phyloP scores from a whole-genome alignment of 768 basidiomycete genomes.

The Termitomyces sp. region DNA sequence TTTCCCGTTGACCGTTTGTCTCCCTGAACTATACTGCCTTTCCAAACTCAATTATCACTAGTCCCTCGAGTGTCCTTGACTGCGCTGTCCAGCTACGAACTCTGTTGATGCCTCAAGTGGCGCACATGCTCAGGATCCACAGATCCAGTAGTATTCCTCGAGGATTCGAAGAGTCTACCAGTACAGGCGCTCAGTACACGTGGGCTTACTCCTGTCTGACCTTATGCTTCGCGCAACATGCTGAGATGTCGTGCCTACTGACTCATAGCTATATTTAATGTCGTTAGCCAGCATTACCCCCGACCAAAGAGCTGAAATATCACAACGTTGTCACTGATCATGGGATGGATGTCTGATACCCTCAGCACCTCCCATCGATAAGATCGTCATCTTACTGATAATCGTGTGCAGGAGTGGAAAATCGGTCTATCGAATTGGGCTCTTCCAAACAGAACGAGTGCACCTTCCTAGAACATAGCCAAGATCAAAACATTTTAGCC shows the following conservation, averaged over 20 bases:
- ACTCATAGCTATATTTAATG: slow-evolving; percentile 1
- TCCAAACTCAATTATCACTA: not conserved
- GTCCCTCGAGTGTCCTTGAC: not conserved
- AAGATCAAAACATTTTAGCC: not conserved
- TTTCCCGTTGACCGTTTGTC: slow-evolving; percentile 24
- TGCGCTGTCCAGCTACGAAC: not conserved
- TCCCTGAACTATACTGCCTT: slow-evolving; percentile 2
- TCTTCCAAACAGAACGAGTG: not conserved
- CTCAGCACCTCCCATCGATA: slow-evolving; percentile 6
- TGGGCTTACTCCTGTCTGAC: not conserved
- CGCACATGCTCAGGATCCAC: not conserved
- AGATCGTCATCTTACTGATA: slow-evolving; percentile 7
- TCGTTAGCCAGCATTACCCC: slow-evolving; percentile 3
- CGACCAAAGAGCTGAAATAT: not conserved
- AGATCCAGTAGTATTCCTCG: not conserved
- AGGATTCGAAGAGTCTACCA: not conserved
- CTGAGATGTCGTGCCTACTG: slow-evolving; percentile 4
- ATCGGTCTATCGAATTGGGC: not conserved
- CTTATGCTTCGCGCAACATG: slow-evolving; percentile 1
- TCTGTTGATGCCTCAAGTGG: not conserved
- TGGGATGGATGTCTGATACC: not conserved
- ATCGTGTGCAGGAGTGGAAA: not conserved
- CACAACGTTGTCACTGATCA: slow-evolving; percentile 2
- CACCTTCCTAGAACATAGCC: not conserved
- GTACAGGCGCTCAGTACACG: not conserved